Conservation (phyloP, 306 rosid genomes). For the Alnus rubra region DNA sequence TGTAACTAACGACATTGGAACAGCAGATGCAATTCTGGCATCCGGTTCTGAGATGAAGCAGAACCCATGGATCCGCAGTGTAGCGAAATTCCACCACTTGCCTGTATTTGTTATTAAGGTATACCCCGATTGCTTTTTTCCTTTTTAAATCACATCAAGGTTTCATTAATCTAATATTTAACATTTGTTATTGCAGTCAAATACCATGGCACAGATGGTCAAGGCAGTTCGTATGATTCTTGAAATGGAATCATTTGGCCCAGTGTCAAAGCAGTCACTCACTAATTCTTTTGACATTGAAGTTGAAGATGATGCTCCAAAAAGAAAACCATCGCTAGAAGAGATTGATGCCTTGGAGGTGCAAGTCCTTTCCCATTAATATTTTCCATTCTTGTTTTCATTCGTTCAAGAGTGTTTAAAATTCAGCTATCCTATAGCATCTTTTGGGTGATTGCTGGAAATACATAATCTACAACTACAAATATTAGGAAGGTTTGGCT, state of each 20-base stretch:
- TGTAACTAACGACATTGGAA: slow-evolving; percentile 76
- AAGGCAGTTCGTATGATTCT: slow-evolving; percentile 93
- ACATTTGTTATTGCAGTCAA: slow-evolving; percentile 59
- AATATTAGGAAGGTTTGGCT: background rate
- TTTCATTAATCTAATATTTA: slow-evolving; percentile 22
- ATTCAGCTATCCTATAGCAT: background rate
- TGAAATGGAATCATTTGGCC: slow-evolving; percentile 63
- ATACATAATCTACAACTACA: background rate
- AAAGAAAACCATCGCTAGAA: slow-evolving; percentile 78
- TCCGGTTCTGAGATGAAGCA: slow-evolving; percentile 76
- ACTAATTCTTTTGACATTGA: slow-evolving; percentile 61
- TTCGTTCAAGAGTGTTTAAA: background rate
- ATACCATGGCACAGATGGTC: slow-evolving; percentile 95
- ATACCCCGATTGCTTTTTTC: slow-evolving; percentile 5
- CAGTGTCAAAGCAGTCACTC: slow-evolving; percentile 42
- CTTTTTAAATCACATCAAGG: slow-evolving; percentile 21
- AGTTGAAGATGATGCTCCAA: slow-evolving; percentile 85
- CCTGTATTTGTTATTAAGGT: slow-evolving; percentile 95
- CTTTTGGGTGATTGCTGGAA: background rate
- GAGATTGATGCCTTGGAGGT: slow-evolving; percentile 99
- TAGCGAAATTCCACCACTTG: slow-evolving; percentile 87
- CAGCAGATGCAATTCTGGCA: slow-evolving; percentile 84
- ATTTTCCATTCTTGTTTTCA: background rate
- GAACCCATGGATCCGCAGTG: slow-evolving; percentile 82
- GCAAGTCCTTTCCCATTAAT: slow-evolving; percentile 30